Percentiles rank a stretch among this genome's conserved stretches.
Evolutionary conservation across 2,329 filamentous ascomycete genomes (phyloP).

Genomic region (Pseudogymnoascus sp.): DNA sequence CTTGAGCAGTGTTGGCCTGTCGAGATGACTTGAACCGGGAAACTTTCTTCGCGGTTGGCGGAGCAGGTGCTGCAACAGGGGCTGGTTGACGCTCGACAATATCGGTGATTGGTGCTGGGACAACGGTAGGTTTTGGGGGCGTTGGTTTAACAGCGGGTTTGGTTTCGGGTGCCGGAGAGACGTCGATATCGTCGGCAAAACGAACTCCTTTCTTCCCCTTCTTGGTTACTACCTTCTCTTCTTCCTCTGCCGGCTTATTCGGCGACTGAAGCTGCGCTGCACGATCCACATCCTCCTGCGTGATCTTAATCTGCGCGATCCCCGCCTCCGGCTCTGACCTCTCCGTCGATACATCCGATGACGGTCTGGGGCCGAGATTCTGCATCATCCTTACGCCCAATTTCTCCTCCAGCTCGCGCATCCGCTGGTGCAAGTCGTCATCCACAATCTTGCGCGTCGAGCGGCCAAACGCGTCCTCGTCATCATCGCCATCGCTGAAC

Average conservation of each 20-base stretch:
- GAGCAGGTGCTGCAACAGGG: constrained; percentile 17
- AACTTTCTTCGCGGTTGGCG: constrained; percentile 25
- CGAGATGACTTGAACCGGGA: constrained; percentile 37
- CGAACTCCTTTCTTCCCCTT: constrained; percentile 59
- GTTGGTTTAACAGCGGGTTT: constrained; percentile 20
- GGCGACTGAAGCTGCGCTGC: constrained; percentile 19
- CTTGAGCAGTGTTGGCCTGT: constrained; percentile 12
- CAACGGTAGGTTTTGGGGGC: constrained; percentile 9
- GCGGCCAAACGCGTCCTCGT: constrained; percentile 67
- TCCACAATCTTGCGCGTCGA: constrained; percentile 60
- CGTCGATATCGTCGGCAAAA: constrained; percentile 69
- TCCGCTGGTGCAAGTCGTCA: constrained; percentile 63
- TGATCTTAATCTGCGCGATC: constrained; percentile 50
- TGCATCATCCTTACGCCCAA: constrained; percentile 50
- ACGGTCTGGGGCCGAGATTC: constrained; percentile 44
- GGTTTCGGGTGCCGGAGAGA: constrained; percentile 42
- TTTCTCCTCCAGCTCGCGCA: constrained; percentile 76
- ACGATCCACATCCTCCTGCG: constrained; percentile 12
- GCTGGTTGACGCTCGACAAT: constrained; percentile 30
- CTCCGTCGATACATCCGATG: constrained; percentile 22
- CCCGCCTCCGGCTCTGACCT: constrained; percentile 37
- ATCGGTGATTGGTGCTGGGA: constrained; percentile 38
- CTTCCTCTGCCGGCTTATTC: constrained; percentile 25
- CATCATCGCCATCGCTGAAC: constrained; percentile 43
- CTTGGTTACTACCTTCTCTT: constrained; percentile 7